Conservation (phyloP, 2,329 filamentous ascomycete genomes). For the Huntiella abstrusa region DNA sequence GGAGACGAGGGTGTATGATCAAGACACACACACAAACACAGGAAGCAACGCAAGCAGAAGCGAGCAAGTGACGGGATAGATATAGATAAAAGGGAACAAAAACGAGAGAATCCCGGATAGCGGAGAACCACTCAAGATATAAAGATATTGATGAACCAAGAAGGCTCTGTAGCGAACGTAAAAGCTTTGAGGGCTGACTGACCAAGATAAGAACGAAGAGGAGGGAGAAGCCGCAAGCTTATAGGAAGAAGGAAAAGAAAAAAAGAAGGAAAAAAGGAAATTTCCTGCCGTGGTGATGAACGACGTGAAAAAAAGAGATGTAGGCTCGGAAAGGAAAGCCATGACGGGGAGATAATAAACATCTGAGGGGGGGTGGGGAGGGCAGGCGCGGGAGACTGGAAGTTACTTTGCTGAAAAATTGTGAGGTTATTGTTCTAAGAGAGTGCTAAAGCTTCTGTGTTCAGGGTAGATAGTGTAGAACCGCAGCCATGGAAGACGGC, state of each 20-base stretch:
- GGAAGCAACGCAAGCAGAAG: not conserved
- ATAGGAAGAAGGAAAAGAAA: slow-evolving; percentile 7
- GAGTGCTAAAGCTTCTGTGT: not conserved
- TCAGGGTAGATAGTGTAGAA: too few relatives aligned
- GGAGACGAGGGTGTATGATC: too few relatives aligned
- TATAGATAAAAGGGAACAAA: not conserved
- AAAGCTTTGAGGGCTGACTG: slow-evolving; percentile 1
- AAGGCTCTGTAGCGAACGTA: slow-evolving; percentile 8
- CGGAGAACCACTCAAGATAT: not conserved
- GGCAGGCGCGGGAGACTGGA: too few relatives aligned
- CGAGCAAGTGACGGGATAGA: not conserved
- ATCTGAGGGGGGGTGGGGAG: not conserved
- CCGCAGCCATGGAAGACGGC: too few relatives aligned
- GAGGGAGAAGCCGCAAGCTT: slow-evolving; percentile 1
- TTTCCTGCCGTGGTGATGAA: slow-evolving; percentile 1
- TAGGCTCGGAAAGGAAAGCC: slow-evolving; percentile 1
- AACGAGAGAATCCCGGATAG: not conserved
- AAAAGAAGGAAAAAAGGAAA: slow-evolving; percentile 2
- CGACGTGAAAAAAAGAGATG: not conserved
- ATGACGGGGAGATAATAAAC: slow-evolving; percentile 7
- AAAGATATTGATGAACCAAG: slow-evolving; percentile 1
- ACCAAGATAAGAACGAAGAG: slow-evolving; percentile 2
- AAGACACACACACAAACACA: too few relatives aligned
- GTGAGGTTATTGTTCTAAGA: too few relatives aligned
- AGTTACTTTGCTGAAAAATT: not conserved